Evolutionary conservation across 805 yeast species (phyloP), one percentile per base, ranked within the genome.

Genomic region (Brettanomyces custersianus): DNA sequence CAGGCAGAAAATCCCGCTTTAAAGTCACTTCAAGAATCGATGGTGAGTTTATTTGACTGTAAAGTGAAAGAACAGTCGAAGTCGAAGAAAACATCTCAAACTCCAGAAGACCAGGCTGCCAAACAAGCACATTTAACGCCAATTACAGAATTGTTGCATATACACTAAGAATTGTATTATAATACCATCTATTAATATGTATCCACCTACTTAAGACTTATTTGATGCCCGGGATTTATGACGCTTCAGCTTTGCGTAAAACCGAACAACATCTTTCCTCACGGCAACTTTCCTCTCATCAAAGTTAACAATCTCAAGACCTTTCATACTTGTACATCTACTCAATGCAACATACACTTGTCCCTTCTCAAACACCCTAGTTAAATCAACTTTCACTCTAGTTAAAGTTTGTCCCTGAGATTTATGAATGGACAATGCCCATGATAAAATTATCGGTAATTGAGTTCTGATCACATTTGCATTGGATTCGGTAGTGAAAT

Each of bases 361-460:
- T 16, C 94, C 94, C 37, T 74, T 80, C 53, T 83, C 94, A 46
- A 83, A 83, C 19, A 75, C 70, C 43, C 66, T 71, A 19, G 70
- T 63, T 33, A 83, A 55, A 48, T 83, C 88, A 10, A 83, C 85
- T 42, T 72, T 74, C 3, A 83, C 77, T 42, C 84, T 56, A 29
- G 72, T 76, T 31, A 83, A 66, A 0, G 94, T 81, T 59, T 83
- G 94, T 3, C 94, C 94, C 53, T 83, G 94, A 0, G 92, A 74
- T 52, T 83, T 83, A 51, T 83, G 94, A 34, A 83, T 83, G 0
- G 92, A 83, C 45, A 83, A 55, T 0, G 94, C 87, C 92, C 92
- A 83, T 18, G 92, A 77, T 25, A 83, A 58, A 38, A 80, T 62
- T 21, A 83, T 60, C 1, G 94, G 94, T 3, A 81, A 45, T 51